phyloP scores from a whole-genome alignment of 176 grass and related monocot genomes.

The Aechmea fasciata region DNA sequence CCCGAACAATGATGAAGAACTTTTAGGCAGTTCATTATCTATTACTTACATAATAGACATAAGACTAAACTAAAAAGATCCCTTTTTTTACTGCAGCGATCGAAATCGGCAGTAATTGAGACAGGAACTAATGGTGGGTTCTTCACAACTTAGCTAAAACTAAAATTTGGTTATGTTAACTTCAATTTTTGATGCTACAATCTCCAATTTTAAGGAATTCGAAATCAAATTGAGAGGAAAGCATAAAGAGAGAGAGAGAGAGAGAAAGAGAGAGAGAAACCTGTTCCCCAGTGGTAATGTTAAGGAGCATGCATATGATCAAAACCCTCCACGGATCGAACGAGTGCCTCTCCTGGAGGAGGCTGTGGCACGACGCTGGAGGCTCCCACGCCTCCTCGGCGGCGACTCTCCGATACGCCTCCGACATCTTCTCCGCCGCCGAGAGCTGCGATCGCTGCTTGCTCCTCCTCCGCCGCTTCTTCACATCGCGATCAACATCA shows the following conservation, averaged over 20 bases:
- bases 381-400: slow-evolving; percentile 7
- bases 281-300: slow-evolving; percentile 26
- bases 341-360: slow-evolving; percentile 28
- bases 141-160: too few species aligned
- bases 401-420: slow-evolving; percentile 16
- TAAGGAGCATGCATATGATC: slow-evolving; percentile 30
- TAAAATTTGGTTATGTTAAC: too few species aligned
- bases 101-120: too few species aligned
- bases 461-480: not conserved
- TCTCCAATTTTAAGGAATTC: too few species aligned
- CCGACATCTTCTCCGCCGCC: slow-evolving; percentile 13
- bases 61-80: too few species aligned
- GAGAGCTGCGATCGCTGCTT: slow-evolving; percentile 3
- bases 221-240: not conserved
- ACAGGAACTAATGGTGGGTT: too few species aligned
- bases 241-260: not conserved
- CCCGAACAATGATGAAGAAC: too few species aligned
- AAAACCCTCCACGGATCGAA: slow-evolving; percentile 35
- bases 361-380: slow-evolving; percentile 18
- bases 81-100: too few species aligned
- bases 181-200: too few species aligned
- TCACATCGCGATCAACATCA: not conserved
- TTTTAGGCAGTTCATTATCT: too few species aligned
- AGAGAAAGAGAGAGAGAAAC: slow-evolving; percentile 5
- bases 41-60: too few species aligned